A percentile compares a stretch with the other conserved stretches of the same genome.
phyloP scores from a whole-genome alignment of 2,329 filamentous ascomycete species.

The Helicocarpus griseus region DNA sequence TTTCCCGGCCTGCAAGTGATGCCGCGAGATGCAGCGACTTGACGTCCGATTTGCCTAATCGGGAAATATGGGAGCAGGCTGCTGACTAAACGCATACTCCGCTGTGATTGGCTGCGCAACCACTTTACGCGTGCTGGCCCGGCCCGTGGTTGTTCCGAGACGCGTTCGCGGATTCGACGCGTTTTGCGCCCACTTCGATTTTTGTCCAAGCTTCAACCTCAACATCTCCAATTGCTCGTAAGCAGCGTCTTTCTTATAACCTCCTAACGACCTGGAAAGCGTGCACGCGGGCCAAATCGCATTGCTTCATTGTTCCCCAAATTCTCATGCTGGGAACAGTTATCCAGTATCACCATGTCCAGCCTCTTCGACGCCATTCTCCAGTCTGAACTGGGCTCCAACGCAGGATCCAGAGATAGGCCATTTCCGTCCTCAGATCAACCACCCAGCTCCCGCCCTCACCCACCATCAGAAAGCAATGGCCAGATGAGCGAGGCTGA shows the following conservation, averaged over 20 bases:
- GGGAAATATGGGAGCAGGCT: background rate
- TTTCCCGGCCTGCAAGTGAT: no score
- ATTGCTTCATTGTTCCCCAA: background rate
- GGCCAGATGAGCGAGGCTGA: constrained; percentile 47
- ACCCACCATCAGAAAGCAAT: constrained; percentile 42
- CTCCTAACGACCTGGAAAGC: background rate
- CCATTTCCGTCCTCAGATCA: constrained; percentile 26
- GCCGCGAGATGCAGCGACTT: no score
- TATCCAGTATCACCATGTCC: constrained; percentile 23
- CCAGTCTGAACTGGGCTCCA: constrained; percentile 32
- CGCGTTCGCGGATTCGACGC: constrained; percentile 1
- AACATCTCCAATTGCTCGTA: constrained; percentile 17
- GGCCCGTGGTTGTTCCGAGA: constrained; percentile 1
- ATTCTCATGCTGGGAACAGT: background rate
- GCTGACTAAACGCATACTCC: background rate
- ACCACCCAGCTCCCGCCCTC: constrained; percentile 43
- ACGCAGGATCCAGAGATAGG: constrained; percentile 20
- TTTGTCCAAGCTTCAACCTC: background rate
- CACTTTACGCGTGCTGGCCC: constrained; percentile 5
- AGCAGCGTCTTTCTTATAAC: background rate
- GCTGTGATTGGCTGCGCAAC: no score
- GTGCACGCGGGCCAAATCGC: background rate
- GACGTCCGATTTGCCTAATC: background rate
- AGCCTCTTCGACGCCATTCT: constrained; percentile 33
- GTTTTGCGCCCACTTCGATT: background rate